Evolutionary conservation across 306 rosid genomes (phyloP).

Genomic region (Prosopis cineraria): DNA sequence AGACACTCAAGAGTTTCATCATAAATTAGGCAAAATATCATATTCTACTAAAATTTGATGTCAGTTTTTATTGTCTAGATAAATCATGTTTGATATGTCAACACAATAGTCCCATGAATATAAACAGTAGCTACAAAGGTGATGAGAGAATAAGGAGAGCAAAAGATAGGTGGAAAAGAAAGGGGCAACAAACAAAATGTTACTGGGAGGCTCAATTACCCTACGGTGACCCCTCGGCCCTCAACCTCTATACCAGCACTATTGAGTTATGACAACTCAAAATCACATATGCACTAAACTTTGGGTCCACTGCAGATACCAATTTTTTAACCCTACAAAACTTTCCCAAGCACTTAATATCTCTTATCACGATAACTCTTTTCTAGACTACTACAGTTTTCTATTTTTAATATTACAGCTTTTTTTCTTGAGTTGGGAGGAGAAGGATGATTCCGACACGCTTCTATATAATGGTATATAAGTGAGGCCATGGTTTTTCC

Average conservation of each 20-base stretch:
- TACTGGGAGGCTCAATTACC: not conserved
- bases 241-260: not conserved
- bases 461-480: not conserved
- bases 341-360: not conserved
- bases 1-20: not conserved
- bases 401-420: not conserved
- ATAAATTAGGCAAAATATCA: not conserved
- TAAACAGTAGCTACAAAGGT: not conserved
- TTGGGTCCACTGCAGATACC: not conserved
- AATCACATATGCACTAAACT: not conserved
- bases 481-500: not conserved
- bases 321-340: not conserved
- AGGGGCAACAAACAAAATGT: not conserved
- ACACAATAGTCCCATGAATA: not conserved
- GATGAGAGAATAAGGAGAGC: not conserved
- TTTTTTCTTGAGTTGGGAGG: not conserved
- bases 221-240: not conserved
- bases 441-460: not conserved
- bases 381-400: not conserved
- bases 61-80: not conserved
- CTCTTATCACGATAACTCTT: not conserved
- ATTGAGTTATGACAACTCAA: not conserved
- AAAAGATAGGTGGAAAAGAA: not conserved
- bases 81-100: not conserved
- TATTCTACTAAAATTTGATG: not conserved